A percentile compares a stretch with the other conserved stretches of the same genome.
Evolutionary conservation across 2,329 filamentous ascomycete species (phyloP).

Genomic region (Pseudogymnoascus sp.): DNA sequence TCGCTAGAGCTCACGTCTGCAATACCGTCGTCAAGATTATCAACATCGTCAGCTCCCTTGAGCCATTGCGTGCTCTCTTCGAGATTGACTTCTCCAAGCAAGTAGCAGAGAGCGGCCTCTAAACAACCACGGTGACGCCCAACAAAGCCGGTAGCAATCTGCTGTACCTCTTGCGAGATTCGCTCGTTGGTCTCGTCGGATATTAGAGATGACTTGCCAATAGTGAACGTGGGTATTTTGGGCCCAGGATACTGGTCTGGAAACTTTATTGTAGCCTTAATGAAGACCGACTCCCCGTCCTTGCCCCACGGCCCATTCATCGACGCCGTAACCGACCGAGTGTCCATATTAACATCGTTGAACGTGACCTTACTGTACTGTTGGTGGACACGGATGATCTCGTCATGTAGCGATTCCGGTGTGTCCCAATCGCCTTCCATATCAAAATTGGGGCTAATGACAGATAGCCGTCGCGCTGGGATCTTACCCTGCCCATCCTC

Average conservation of each 20-base stretch:
- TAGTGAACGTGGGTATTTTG: slow-evolving; percentile 50
- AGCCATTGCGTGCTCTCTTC: slow-evolving; percentile 55
- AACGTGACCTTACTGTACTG: slow-evolving; percentile 58
- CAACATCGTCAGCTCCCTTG: slow-evolving; percentile 54
- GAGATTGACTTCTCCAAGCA: slow-evolving; percentile 56
- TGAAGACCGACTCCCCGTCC: slow-evolving; percentile 49
- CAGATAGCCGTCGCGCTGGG: slow-evolving; percentile 24
- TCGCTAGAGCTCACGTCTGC: slow-evolving; percentile 78
- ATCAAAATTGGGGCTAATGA: slow-evolving; percentile 27
- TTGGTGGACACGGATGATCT: slow-evolving; percentile 54
- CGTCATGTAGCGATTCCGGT: slow-evolving; percentile 54
- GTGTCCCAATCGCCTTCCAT: slow-evolving; percentile 47
- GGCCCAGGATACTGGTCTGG: slow-evolving; percentile 51
- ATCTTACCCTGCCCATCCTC: slow-evolving; percentile 17
- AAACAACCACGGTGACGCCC: slow-evolving; percentile 54
- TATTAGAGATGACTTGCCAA: slow-evolving; percentile 59
- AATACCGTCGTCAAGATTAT: slow-evolving; percentile 46
- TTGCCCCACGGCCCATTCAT: slow-evolving; percentile 58
- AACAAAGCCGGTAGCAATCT: slow-evolving; percentile 49
- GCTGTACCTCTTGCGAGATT: slow-evolving; percentile 48
- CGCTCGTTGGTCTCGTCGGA: slow-evolving; percentile 46
- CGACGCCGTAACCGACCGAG: slow-evolving; percentile 50
- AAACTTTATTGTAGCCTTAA: slow-evolving; percentile 55
- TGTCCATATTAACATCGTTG: slow-evolving; percentile 59
- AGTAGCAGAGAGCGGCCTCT: slow-evolving; percentile 54